Evolutionary conservation across 2,329 filamentous ascomycete species (phyloP).

Genomic region (Grosmannia huntii): DNA sequence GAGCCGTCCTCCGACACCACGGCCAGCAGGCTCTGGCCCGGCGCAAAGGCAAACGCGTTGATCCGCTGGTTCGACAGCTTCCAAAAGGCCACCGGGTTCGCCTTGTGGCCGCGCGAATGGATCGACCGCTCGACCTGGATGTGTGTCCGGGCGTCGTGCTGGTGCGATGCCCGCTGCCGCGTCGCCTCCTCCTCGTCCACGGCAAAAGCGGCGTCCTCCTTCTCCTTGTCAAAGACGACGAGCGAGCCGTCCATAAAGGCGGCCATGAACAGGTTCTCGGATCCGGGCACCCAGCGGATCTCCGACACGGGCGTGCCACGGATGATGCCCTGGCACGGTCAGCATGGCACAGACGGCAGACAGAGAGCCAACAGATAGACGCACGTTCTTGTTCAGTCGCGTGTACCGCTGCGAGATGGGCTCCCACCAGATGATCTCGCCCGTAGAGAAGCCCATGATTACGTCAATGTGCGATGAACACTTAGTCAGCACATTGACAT

Average conservation of each 20-base stretch:
- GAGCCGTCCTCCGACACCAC: conserved; percentile 87
- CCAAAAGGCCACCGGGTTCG: conserved; percentile 86
- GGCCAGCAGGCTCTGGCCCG: conserved; percentile 74
- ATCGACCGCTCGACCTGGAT: conserved; percentile 82
- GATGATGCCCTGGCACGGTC: conserved; percentile 56
- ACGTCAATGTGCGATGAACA: conserved; percentile 71
- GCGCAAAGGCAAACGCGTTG: conserved; percentile 85
- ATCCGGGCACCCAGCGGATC: conserved; percentile 87
- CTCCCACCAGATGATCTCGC: conserved; percentile 98
- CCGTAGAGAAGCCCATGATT: conserved; percentile 89
- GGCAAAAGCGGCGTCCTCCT: conserved; percentile 71
- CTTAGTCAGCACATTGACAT: conserved; percentile 77
- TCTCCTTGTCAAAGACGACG: conserved; percentile 95
- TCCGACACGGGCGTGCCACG: conserved; percentile 75
- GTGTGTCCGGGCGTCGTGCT: conserved; percentile 24
- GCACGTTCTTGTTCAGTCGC: conserved; percentile 85
- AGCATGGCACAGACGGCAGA: conserved; percentile 3
- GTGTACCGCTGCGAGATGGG: conserved; percentile 93
- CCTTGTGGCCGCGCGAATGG: conserved; percentile 84
- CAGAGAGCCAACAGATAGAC: conserved; percentile 12
- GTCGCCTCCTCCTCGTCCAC: conserved; percentile 50
- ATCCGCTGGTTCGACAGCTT: conserved; percentile 83
- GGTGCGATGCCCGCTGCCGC: neutral
- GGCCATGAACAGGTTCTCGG: conserved; percentile 84
- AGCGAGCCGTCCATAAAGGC: conserved; percentile 84